Base-by-base conservation (phyloP, 1,284 basidiomycete genomes). In the Salmacisia buchloeana region DNA sequence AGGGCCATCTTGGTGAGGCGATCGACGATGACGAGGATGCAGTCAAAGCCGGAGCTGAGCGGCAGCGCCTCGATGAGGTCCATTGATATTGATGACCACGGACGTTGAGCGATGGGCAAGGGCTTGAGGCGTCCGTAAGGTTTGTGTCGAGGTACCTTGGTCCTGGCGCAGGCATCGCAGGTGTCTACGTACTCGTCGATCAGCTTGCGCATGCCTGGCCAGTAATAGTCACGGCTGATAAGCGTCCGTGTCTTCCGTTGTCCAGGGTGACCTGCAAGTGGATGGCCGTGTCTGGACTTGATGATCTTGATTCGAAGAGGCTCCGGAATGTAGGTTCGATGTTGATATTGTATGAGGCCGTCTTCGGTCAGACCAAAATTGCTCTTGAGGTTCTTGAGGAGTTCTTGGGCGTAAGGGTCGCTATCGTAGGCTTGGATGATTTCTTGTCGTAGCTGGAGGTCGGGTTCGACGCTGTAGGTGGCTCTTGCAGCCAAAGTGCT, bases 1-100 rank as follows among this genome's bases (percentile, higher is more conserved):
- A 79, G 69, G 23, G 63, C 66, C 64, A 67, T 61, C 71, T 82
- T 83, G 0, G 75, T 80, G 13, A 83, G 75, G 0, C 67, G 57
- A 60, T 84, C 81, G 0, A 83, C 77, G 0, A 83, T 61, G 0
- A 81, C 80, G 0, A 83, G 60, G 34, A 85, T 80, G 0, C 81
- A 62, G 60, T 84, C 70, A 35, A 69, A 80, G 0, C 81, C 82
- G 13, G 78, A 25, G 0, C 71, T 79, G 3, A 62, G 38, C 0
- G 82, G 83, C 0, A 84, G 72, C 2, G 77, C 67, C 0, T 70
- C 74, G 59, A 84, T 82, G 61, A 83, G 78, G 65, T 86, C 84
- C 80, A 84, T 81, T 0, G 81, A 81, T 4, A 85, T 75, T 0
- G 76, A 73, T 33, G 72, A 70, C 76, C 81, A 85, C 0, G 83